Evolutionary conservation across 345 rosid species (phyloP).

Genomic region (Corchorus capsularis): DNA sequence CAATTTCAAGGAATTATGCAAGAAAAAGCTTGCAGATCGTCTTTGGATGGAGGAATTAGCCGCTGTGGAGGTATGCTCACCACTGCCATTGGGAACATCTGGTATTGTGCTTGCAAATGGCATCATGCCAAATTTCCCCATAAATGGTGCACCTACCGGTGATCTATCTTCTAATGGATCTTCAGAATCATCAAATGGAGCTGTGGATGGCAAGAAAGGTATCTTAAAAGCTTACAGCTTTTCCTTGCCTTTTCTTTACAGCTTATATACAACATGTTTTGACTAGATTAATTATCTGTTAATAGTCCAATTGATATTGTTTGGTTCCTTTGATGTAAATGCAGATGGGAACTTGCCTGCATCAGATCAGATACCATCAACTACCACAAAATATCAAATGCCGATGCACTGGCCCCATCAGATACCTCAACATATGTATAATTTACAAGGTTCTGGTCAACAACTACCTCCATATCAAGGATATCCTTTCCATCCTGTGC

Average conservation of each 20-base stretch:
- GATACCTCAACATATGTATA: conserved; percentile 62
- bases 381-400: conserved; percentile 44
- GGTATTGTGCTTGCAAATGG: conserved; percentile 69
- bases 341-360: conserved; percentile 50
- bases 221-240: conserved; percentile 8
- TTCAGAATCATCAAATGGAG: conserved; percentile 39
- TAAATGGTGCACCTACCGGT: conserved; percentile 23
- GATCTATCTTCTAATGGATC: conserved; percentile 31
- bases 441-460: conserved; percentile 46
- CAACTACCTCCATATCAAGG: conserved; percentile 68
- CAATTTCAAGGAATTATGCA: conserved; percentile 74
- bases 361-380: conserved; percentile 36
- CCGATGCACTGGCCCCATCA: conserved; percentile 75
- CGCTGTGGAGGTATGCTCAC: conserved; percentile 68
- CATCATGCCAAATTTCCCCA: not conserved
- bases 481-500: conserved; percentile 69
- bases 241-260: not conserved
- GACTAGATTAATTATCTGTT: not conserved
- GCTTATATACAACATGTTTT: not conserved
- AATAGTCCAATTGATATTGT: not conserved
- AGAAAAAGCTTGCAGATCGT: conserved; percentile 69
- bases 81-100: conserved; percentile 58
- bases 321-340: conserved; percentile 23
- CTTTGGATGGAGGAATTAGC: conserved; percentile 89
- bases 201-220: conserved; percentile 54